Evolutionary conservation across 2,329 filamentous ascomycete species (phyloP).

Genomic region (Metarhizium humberi): DNA sequence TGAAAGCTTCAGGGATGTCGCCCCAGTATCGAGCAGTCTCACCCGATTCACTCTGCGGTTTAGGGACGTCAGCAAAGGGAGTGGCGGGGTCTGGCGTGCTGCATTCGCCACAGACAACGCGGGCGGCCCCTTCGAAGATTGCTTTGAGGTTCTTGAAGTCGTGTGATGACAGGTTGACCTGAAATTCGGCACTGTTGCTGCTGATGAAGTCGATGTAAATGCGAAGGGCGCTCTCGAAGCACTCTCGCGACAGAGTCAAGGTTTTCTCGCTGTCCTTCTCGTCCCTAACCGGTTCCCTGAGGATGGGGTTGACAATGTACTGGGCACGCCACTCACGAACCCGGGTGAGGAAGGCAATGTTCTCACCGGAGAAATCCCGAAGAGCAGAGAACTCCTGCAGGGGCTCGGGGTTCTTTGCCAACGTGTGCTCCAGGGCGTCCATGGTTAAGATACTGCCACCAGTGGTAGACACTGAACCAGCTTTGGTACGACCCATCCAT

Average conservation of each 20-base stretch:
- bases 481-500: slow-evolving; percentile 26
- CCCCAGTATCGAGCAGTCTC: slow-evolving; percentile 27
- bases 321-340: slow-evolving; percentile 34
- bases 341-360: slow-evolving; percentile 54
- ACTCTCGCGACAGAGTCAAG: slow-evolving; percentile 32
- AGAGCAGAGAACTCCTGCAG: slow-evolving; percentile 53
- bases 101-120: slow-evolving; percentile 32
- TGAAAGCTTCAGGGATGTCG: slow-evolving; percentile 42
- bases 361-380: slow-evolving; percentile 58
- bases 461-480: slow-evolving; percentile 21
- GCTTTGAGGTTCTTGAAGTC: slow-evolving; percentile 44
- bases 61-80: slow-evolving; percentile 29
- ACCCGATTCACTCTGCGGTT: slow-evolving; percentile 11
- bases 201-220: slow-evolving; percentile 56
- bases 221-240: slow-evolving; percentile 47
- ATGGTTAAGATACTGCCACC: slow-evolving; percentile 45
- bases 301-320: slow-evolving; percentile 16
- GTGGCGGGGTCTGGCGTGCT: slow-evolving; percentile 30
- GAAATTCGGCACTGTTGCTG: slow-evolving; percentile 52
- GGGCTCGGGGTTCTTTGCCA: slow-evolving; percentile 45
- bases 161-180: slow-evolving; percentile 53
- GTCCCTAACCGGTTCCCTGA: slow-evolving; percentile 9
- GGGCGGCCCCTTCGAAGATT: slow-evolving; percentile 46
- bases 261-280: slow-evolving; percentile 5
- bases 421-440: slow-evolving; percentile 49